Base-by-base conservation (phyloP, 2,329 filamentous ascomycete genomes). In the Fusarium sp. region DNA sequence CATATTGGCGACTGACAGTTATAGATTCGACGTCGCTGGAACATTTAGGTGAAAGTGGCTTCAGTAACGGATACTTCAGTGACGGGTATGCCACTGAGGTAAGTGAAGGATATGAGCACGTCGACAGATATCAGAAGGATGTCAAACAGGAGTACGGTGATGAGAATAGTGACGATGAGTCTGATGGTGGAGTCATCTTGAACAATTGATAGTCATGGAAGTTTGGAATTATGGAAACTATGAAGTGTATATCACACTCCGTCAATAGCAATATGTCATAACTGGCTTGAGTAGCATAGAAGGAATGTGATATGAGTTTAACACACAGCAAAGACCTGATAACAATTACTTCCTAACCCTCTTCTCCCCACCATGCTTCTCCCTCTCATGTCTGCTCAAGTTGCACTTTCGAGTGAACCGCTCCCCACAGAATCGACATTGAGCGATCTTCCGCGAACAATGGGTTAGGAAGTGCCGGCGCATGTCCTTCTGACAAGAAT, bases 401-500 rank as follows among this genome's bases (percentile, higher is more conserved):
- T 72, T 71, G 16, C 9, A 37, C 11, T 46, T 11, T 18, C 53
- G 43, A 18, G 68, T 72, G 14, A 71, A 55, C 27, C 34, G 12
- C 12, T 56, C 40, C 3, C 18, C n/a, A 20, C 68, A 71, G 7
- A 34, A 23, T 8, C 16, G 34, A 53, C 68, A 71, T 9, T 30
- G 25, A n/a, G 25, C 32, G 18, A 34, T 43, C 37, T 68, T 64
- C 11, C 13, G 30, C 3, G 68, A 41, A 9, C 41, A 51, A 48
- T 73, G 71, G 7, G 58, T 59, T 12, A 32, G 41, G 18, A 43
- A 45, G 7, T 73, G 72, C 4, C 56, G 58, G 8, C 27, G 43
- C 69, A 73, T 74, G 21, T 73, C 71, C 41, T 47, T 69, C 50
- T 62, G 58, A 21, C 45, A 46, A 27, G 34, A 59, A 62, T 50